Evolutionary conservation across 768 basidiomycete species (phyloP).

Genomic region (Tylopilus plumbeoviolaceoides): DNA sequence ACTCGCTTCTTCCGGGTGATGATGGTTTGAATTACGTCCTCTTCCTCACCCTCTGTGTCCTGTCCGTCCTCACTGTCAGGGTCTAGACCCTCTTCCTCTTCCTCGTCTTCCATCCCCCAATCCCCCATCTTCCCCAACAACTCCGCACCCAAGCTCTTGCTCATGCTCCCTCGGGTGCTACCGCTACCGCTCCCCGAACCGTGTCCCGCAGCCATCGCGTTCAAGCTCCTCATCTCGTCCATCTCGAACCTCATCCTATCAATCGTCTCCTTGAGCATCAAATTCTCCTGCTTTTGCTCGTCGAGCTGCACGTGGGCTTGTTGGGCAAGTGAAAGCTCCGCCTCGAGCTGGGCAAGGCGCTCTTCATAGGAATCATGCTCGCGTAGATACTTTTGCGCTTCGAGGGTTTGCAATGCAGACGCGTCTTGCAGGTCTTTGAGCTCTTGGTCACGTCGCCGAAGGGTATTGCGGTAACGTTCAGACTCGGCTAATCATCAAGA

Average conservation of each 20-base stretch:
- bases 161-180: constrained; percentile 55
- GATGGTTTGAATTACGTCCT: constrained; percentile 79
- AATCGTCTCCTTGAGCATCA: constrained; percentile 92
- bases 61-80: constrained; percentile 42
- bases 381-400: constrained; percentile 58
- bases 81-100: constrained; percentile 35
- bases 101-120: constrained; percentile 42
- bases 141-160: constrained; percentile 75
- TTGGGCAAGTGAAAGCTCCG: constrained; percentile 65
- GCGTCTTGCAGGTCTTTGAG: constrained; percentile 63
- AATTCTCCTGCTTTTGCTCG: constrained; percentile 92
- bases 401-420: constrained; percentile 56
- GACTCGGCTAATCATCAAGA: constrained; percentile 51
- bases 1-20: constrained; percentile 82
- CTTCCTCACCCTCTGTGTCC: constrained; percentile 56
- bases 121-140: constrained; percentile 58
- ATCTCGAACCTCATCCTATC: constrained; percentile 92
- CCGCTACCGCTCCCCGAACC: constrained; percentile 40
- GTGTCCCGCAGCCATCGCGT: constrained; percentile 31
- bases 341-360: constrained; percentile 64
- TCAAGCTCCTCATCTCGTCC: constrained; percentile 75
- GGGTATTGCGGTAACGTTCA: constrained; percentile 70
- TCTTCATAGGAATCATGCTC: constrained; percentile 73
- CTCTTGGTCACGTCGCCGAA: constrained; percentile 72
- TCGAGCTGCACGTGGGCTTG: constrained; percentile 74